These are phyloP conservation scores for Fraxinus ornus DNA, from an alignment of 305 asterid genomes.

Conservation along the genomic window DNA sequence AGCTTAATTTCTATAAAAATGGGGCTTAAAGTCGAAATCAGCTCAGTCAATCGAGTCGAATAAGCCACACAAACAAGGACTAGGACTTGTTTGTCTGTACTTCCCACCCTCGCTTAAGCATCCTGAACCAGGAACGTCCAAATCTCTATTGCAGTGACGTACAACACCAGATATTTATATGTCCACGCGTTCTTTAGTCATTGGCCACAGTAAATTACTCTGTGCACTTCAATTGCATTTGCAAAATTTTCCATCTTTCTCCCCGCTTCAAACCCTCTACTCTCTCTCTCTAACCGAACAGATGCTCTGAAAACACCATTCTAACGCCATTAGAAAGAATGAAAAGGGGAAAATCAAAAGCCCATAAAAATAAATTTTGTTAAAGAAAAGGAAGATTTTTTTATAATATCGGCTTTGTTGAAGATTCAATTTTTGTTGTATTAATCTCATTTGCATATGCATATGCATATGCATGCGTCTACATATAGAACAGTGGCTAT, in stretches of 20 bases:
- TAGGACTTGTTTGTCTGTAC: no score
- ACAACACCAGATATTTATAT: neutral
- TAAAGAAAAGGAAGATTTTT: neutral
- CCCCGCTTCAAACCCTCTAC: neutral
- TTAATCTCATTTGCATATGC: neutral
- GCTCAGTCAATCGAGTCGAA: no score
- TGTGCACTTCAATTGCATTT: neutral
- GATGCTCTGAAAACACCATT: neutral
- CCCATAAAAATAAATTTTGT: neutral
- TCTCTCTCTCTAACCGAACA: neutral
- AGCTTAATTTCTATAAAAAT: no score
- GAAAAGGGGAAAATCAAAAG: neutral
- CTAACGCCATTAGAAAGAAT: neutral
- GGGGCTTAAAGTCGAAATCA: no score
- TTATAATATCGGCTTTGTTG: neutral
- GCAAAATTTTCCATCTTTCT: neutral
- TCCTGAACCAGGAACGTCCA: conserved; percentile 24
- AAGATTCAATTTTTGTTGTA: neutral
- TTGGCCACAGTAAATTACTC: neutral
- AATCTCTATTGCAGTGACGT: conserved; percentile 2
- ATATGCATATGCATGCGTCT: neutral
- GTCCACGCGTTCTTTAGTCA: neutral
- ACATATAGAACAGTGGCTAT: conserved; percentile 45
- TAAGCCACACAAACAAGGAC: no score
- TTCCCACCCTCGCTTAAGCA: no score